Conservation (phyloP, 2,329 filamentous ascomycete species). For the Zymoseptoria tritici region DNA sequence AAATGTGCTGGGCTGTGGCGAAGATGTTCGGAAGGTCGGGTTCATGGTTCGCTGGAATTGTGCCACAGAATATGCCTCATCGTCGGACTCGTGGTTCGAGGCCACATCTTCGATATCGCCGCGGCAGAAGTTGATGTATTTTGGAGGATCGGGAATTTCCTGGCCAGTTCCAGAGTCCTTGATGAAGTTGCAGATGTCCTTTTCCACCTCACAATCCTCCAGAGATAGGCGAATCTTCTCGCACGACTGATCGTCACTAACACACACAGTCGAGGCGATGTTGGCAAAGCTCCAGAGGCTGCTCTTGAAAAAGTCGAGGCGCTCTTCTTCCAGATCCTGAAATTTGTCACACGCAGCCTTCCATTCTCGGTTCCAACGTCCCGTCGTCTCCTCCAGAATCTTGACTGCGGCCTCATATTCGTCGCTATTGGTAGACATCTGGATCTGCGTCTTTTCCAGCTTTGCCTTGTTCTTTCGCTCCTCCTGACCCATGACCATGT, state of each 20-base stretch:
- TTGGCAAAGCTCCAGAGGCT: slow-evolving; percentile 98
- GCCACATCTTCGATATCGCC: slow-evolving; percentile 73
- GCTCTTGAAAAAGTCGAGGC: slow-evolving; percentile 94
- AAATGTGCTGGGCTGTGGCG: slow-evolving; percentile 86
- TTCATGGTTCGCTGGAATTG: slow-evolving; percentile 95
- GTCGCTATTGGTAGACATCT: slow-evolving; percentile 78
- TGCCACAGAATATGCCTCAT: slow-evolving; percentile 86
- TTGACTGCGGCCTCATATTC: slow-evolving; percentile 95
- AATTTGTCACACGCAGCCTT: slow-evolving; percentile 97
- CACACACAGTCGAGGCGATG: slow-evolving; percentile 92
- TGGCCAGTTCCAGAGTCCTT: slow-evolving; percentile 83
- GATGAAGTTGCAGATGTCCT: slow-evolving; percentile 86
- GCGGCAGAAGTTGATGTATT: slow-evolving; percentile 97
- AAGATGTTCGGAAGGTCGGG: slow-evolving; percentile 89
- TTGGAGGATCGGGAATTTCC: slow-evolving; percentile 93
- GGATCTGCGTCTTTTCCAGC: slow-evolving; percentile 96
- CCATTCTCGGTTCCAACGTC: slow-evolving; percentile 96
- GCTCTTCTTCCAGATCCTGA: slow-evolving; percentile 95
- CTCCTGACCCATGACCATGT: slow-evolving; percentile 99
- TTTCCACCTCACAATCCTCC: slow-evolving; percentile 94
- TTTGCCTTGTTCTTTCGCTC: slow-evolving; percentile 98
- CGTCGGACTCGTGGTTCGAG: slow-evolving; percentile 70
- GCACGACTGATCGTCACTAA: slow-evolving; percentile 89
- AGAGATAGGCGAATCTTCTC: slow-evolving; percentile 91
- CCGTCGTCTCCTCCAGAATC: slow-evolving; percentile 87